Percentiles rank a stretch among this genome's conserved stretches.
Conservation (phyloP, 2,329 filamentous ascomycete species). For the Chaetomium sp. region DNA sequence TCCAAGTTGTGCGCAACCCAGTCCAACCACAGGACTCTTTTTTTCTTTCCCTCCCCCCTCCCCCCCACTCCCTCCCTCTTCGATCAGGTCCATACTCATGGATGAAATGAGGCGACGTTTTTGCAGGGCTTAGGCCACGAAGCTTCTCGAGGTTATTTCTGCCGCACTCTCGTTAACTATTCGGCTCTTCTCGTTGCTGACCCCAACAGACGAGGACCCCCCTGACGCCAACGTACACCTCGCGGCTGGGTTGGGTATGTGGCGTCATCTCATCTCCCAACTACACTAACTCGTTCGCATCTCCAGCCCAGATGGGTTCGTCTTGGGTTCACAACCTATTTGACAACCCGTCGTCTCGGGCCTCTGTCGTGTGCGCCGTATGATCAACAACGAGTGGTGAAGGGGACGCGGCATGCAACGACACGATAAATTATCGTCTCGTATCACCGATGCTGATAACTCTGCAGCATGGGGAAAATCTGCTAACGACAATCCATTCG, state of each 20-base stretch:
- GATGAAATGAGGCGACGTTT: background rate
- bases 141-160: background rate
- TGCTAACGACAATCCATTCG: constrained; percentile 1
- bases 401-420: background rate
- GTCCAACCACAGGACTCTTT: background rate
- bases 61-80: background rate
- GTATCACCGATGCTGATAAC: background rate
- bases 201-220: background rate
- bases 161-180: background rate
- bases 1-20: background rate
- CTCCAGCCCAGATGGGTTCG: background rate
- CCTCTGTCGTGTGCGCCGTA: background rate
- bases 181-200: background rate
- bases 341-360: background rate
- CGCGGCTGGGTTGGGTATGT: constrained; percentile 3
- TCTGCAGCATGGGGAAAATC: constrained; percentile 1
- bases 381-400: background rate
- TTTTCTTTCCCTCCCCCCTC: too few relatives aligned
- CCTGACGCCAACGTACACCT: background rate
- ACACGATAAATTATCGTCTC: background rate
- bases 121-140: background rate
- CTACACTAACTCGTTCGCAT: background rate
- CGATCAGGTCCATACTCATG: background rate
- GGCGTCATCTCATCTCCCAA: background rate
- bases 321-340: too few relatives aligned